phyloP scores from a whole-genome alignment of 129 eudicot genomes.

The Saussurea involucrata region DNA sequence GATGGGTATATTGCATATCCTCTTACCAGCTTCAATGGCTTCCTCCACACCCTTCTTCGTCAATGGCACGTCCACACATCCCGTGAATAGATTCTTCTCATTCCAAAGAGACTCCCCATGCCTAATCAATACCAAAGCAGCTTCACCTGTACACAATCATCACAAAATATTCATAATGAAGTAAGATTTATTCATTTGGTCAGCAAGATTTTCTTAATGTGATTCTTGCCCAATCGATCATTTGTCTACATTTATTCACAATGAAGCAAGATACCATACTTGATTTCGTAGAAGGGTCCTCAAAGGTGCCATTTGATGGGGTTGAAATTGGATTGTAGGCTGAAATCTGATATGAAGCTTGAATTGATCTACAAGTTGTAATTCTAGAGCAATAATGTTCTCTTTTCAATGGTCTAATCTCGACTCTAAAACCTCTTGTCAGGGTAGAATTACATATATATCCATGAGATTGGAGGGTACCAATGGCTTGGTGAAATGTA shows the following conservation, averaged over 20 bases:
- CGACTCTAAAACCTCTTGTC: slow-evolving; percentile 37
- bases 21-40: slow-evolving; percentile 94
- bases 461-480: slow-evolving; percentile 47
- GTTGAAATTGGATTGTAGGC: slow-evolving; percentile 43
- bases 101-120: slow-evolving; percentile 99
- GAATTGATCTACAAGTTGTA: slow-evolving; percentile 43
- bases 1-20: slow-evolving; percentile 87
- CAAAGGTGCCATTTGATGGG: slow-evolving; percentile 19
- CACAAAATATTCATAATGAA: too few species aligned
- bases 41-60: slow-evolving; percentile 94
- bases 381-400: slow-evolving; percentile 33
- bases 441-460: slow-evolving; percentile 38
- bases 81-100: slow-evolving; percentile 90
- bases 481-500: slow-evolving; percentile 52
- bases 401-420: slow-evolving; percentile 27
- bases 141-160: slow-evolving; percentile 52
- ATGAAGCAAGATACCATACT: slow-evolving; percentile 8
- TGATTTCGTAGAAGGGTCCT: slow-evolving; percentile 25
- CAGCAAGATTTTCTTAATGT: not conserved
- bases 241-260: not conserved
- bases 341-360: slow-evolving; percentile 54
- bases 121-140: slow-evolving; percentile 79
- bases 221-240: not conserved
- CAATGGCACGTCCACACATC: slow-evolving; percentile 94
- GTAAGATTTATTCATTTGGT: too few species aligned